Base-by-base conservation (phyloP, 106 monocot species). In the Platanthera guangdongensis region DNA sequence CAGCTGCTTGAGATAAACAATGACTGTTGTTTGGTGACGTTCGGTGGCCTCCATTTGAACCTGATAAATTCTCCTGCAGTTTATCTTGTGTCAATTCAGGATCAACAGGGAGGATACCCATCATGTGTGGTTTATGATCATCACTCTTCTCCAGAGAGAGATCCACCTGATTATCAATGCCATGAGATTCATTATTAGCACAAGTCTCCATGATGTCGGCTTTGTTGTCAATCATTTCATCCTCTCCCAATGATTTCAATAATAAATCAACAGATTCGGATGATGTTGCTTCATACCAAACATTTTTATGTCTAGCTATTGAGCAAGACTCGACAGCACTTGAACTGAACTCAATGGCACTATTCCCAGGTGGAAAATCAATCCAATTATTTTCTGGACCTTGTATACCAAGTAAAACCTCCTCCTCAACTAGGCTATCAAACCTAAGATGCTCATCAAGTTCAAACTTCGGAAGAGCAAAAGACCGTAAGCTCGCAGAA, bases 221-320 rank as follows among this genome's bases (percentile, higher is more conserved):
- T 63, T 85, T 77, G 7, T 81, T 73, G 50, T 83, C 64, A 47
- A 80, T 78, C 84, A 88, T 79, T 50, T 86, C 86, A 85, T 90
- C 84, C 79, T 91, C 91, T 63, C 83, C 89, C 78, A 91, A 87
- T 54, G 96, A 91, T 70, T 85, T 97, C 81, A 97, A 65, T 83
- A 97, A 67, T 84, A 97, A 93, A 68, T 97, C 93, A 52, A 91
- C 96, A 76, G 96, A 97, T 77, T 97, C 93, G 76, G 92, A 87
- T 69, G 91, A 93, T 54, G 93, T 89, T 53, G 91, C 96, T 53
- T 91, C 91, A 78, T 89, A 93, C 96, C 96, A 97, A 28, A 91
- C 87, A 91, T 91, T 88, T 18, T 93, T 86, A 21, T 74, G 82
- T 76, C 82, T 87, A 67, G 80, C 78, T 76, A 92, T 80, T 7